A percentile compares a stretch with the other conserved stretches of the same genome.
Conservation (phyloP, 2,329 filamentous ascomycete species). For the Didymellaceae sp. region DNA sequence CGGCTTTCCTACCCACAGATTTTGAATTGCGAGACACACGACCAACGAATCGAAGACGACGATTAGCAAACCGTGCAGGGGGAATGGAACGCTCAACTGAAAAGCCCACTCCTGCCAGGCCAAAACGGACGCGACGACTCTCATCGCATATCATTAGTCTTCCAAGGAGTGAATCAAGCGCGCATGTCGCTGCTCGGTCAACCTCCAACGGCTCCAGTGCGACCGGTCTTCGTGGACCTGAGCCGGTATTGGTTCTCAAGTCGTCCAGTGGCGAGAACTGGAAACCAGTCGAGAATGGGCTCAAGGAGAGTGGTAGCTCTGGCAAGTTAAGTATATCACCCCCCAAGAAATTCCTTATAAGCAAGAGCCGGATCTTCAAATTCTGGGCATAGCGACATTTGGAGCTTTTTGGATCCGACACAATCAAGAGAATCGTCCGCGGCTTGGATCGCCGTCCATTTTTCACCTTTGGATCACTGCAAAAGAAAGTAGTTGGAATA, state of each 20-base stretch:
- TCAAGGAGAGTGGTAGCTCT: slow-evolving; percentile 13
- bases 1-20: slow-evolving; percentile 56
- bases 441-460: slow-evolving; percentile 5
- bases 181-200: slow-evolving; percentile 23
- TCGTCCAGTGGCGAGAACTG: no score
- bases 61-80: slow-evolving; percentile 35
- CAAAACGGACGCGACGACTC: slow-evolving; percentile 40
- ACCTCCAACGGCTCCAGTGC: slow-evolving; percentile 29
- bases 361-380: slow-evolving; percentile 46
- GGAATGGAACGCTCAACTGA: slow-evolving; percentile 33
- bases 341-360: slow-evolving; percentile 42
- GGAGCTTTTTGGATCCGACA: slow-evolving; percentile 17
- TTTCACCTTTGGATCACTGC: slow-evolving; percentile 13
- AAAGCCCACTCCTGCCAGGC: slow-evolving; percentile 27
- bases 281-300: no score
- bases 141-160: slow-evolving; percentile 42
- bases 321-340: slow-evolving; percentile 17
- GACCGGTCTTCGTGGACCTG: slow-evolving; percentile 24
- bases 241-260: no score
- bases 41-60: slow-evolving; percentile 34
- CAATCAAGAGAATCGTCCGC: not conserved
- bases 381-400: slow-evolving; percentile 42
- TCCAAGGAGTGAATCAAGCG: slow-evolving; percentile 35
- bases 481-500: slow-evolving; percentile 6
- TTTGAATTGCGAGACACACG: slow-evolving; percentile 51